Evolutionary conservation across 2,329 filamentous ascomycete genomes (phyloP).

Genomic region (Pyrenophora graminea): DNA sequence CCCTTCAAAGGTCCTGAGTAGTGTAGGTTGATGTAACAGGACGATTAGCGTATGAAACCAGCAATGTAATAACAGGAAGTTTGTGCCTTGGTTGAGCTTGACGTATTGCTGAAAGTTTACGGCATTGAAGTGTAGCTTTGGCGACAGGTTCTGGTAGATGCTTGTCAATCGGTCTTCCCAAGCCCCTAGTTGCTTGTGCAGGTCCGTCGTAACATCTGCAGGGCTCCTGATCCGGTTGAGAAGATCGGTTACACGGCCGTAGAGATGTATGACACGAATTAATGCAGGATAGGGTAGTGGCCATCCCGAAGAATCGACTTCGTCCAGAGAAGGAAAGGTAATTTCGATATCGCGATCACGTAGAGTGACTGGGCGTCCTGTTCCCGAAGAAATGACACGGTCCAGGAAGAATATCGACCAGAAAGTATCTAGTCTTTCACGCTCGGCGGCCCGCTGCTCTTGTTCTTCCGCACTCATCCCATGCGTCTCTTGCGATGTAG

Average conservation of each 20-base stretch:
- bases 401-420: constrained; percentile 91
- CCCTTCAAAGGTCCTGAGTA: constrained; percentile 76
- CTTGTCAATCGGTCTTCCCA: constrained; percentile 81
- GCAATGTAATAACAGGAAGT: constrained; percentile 83
- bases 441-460: constrained; percentile 70
- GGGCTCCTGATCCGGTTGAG: constrained; percentile 78
- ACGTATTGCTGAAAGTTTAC: constrained; percentile 86
- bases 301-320: constrained; percentile 64
- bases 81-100: constrained; percentile 78
- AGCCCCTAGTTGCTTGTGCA: constrained; percentile 69
- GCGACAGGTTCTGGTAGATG: constrained; percentile 74
- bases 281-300: constrained; percentile 79
- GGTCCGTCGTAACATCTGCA: constrained; percentile 75
- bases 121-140: constrained; percentile 79
- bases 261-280: constrained; percentile 82
- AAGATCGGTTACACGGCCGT: constrained; percentile 81
- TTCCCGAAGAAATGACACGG: constrained; percentile 83
- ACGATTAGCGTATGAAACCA: constrained; percentile 91
- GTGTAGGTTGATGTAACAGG: constrained; percentile 79
- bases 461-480: constrained; percentile 38
- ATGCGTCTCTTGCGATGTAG: constrained; percentile 53
- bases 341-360: constrained; percentile 85
- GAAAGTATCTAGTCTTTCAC: constrained; percentile 83
- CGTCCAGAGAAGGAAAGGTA: constrained; percentile 64
- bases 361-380: constrained; percentile 80